Percentiles rank a stretch among this genome's conserved stretches.
Conservation (phyloP, 2,329 filamentous ascomycete genomes). For the Cadophora malorum region DNA sequence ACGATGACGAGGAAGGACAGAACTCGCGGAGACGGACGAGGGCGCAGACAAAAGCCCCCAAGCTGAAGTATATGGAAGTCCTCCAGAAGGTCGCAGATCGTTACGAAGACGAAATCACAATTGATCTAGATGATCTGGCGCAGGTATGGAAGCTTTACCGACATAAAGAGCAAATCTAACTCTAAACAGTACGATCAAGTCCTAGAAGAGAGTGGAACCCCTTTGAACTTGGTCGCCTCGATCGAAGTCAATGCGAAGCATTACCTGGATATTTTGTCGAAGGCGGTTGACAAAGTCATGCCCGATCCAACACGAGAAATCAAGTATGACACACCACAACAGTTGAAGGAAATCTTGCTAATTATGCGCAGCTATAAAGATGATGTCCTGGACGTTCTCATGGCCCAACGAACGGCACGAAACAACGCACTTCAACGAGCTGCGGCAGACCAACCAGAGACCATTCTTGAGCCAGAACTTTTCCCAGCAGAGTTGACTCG, state of each 20-base stretch:
- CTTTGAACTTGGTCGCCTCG: constrained; percentile 75
- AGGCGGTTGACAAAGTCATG: constrained; percentile 86
- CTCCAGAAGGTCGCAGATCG: constrained; percentile 89
- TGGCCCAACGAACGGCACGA: constrained; percentile 86
- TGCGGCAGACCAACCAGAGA: constrained; percentile 70
- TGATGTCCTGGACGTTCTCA: constrained; percentile 94
- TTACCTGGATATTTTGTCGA: constrained; percentile 90
- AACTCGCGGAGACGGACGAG: constrained; percentile 52
- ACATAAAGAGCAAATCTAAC: constrained; percentile 52
- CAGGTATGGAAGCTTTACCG: constrained; percentile 54
- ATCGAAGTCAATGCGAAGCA: constrained; percentile 93
- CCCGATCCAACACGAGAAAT: constrained; percentile 79
- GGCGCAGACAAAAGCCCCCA: constrained; percentile 62
- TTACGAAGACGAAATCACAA: constrained; percentile 74
- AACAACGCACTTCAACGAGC: constrained; percentile 77
- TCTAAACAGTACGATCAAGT: constrained; percentile 70
- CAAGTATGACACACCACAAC: constrained; percentile 58
- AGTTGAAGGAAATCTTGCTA: constrained; percentile 36
- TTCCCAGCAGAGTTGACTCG: constrained; percentile 93
- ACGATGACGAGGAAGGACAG: constrained; percentile 65
- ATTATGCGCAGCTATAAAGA: constrained; percentile 81
- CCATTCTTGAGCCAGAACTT: constrained; percentile 71
- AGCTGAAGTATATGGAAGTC: constrained; percentile 86
- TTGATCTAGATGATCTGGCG: constrained; percentile 89
- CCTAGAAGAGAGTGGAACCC: constrained; percentile 61